These are phyloP conservation scores for Azolla pinnata DNA, from an alignment of 75 land plant species.

Conservation along the genomic window DNA sequence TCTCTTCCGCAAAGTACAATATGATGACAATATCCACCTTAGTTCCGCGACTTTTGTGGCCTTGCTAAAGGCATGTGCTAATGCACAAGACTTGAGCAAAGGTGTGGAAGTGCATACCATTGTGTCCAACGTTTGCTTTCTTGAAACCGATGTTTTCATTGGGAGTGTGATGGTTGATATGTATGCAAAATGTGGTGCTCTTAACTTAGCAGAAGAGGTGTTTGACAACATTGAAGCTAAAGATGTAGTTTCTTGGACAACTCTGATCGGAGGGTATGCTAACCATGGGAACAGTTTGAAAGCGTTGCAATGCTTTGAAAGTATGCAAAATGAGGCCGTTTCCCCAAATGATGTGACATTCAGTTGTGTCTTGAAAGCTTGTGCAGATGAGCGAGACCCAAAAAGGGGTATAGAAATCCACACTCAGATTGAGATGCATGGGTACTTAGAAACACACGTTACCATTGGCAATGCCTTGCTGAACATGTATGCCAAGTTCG, in stretches of 20 bases:
- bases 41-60: not conserved
- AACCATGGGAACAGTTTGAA: not conserved
- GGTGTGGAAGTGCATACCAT: not conserved
- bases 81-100: not conserved
- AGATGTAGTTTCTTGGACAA: slow-evolving; percentile 18
- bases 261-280: slow-evolving; percentile 15
- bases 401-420: too few relatives aligned
- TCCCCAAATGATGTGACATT: slow-evolving; percentile 11
- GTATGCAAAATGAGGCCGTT: slow-evolving; percentile 10
- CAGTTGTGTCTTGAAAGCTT: slow-evolving; percentile 9
- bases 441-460: too few relatives aligned
- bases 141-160: slow-evolving; percentile 7
- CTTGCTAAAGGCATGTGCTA: not conserved
- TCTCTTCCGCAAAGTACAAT: too few relatives aligned
- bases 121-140: not conserved
- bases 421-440: too few relatives aligned
- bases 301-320: slow-evolving; percentile 12
- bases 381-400: too few relatives aligned
- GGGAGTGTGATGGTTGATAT: slow-evolving; percentile 19
- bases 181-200: slow-evolving; percentile 20
- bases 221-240: slow-evolving; percentile 13
- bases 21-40: too few relatives aligned
- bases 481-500: too few relatives aligned
- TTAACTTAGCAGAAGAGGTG: slow-evolving; percentile 9
- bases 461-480: too few relatives aligned